Evolutionary conservation across 1,284 basidiomycete genomes (phyloP), one percentile per base, ranked within the genome.

Genomic region (Ceratobasidium sp.): DNA sequence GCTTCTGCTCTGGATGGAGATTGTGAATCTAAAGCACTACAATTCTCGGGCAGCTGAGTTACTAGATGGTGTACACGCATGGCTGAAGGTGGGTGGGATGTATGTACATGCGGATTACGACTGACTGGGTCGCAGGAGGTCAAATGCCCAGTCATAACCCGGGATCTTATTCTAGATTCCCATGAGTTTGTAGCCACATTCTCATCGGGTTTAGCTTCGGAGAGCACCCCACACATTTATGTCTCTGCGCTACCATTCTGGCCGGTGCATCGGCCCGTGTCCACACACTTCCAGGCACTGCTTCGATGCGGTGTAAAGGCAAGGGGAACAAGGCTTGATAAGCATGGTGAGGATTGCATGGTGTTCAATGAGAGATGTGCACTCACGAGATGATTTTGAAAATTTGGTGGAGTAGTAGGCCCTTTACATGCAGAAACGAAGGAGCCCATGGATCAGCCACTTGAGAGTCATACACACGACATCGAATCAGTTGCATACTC

Each of bases 1-100:
- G 8, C 35, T 64, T 10, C 46, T 75, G n/a, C 48, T 75, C 4
- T 75, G 71, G 71, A 50, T 75, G 59, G 71, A 75, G 23, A 41
- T 75, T 1, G 30, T 75, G 48, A 64, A 44, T 48, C 14, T 75
- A 48, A 52, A 65, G 30, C 59, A 55, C 10, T 12, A 20, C 18
- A 20, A 54, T 14, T 27, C 20, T 20, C 30, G 30, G 23, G 70
- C n/a, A 30, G 44, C n/a, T 8, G 27, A 46, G 20, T 20, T n/a
- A 8, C 20, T 59, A n/a, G 33, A n/a, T 16, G 16, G 20, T 1
- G 12, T 73, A 20, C 7, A 73, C 18, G 35, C 20, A 50, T 73
- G 70, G 70, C 3, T 62, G 8, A n/a, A 48, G 70, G 70, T 50
- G 35, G 16, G 57, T 62, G 20, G 12, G n/a, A 16, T 14, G 14